phyloP scores from a whole-genome alignment of 139 green algal species.

The Coelastrella sp. region DNA sequence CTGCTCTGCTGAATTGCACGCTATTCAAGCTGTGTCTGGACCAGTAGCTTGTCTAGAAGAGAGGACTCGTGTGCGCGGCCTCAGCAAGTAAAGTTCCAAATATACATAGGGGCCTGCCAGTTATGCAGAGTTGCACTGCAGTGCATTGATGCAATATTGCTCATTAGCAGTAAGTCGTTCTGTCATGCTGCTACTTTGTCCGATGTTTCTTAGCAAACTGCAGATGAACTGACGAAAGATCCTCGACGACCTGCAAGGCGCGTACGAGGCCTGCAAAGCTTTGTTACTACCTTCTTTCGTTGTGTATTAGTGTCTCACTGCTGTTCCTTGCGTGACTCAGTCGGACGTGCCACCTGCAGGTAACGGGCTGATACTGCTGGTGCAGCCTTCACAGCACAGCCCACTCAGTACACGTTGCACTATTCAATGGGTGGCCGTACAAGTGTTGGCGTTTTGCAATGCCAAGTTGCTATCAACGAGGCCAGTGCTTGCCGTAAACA shows the following conservation, averaged over 20 bases:
- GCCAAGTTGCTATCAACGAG: not conserved
- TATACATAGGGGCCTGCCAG: no score
- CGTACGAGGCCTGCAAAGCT: not conserved
- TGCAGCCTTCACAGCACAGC: not conserved
- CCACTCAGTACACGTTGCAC: not conserved
- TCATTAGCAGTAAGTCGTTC: no score
- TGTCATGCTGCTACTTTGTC: no score
- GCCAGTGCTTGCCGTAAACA: not conserved
- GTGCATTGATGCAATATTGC: no score
- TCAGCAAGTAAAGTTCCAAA: no score
- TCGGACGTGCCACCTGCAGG: not conserved
- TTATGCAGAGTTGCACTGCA: no score
- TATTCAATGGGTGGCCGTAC: not conserved
- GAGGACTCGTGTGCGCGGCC: no score
- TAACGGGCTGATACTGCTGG: not conserved
- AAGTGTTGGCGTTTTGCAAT: not conserved
- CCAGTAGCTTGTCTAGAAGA: not conserved
- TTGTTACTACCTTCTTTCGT: not conserved
- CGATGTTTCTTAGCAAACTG: not conserved
- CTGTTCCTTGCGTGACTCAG: not conserved
- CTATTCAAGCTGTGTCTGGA: constrained; percentile 8
- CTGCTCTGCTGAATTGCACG: not conserved
- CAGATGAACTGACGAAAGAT: not conserved
- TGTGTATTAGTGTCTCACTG: not conserved
- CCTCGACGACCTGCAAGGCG: not conserved